phyloP scores from a whole-genome alignment of 257 asterid genomes.

The Jacaranda mimosifolia region DNA sequence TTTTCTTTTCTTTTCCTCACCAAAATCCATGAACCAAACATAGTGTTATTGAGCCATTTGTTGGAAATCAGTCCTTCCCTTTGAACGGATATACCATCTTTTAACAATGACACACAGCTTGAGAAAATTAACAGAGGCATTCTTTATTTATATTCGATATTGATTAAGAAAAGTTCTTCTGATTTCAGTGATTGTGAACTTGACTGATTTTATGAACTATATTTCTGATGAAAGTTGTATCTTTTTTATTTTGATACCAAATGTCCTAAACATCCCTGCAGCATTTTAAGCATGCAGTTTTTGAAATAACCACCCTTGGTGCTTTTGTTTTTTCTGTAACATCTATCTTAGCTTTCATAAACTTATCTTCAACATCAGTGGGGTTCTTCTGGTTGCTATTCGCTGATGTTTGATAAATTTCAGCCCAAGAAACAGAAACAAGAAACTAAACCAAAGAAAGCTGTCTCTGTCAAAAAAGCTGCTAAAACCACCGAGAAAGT shows the following conservation, averaged over 20 bases:
- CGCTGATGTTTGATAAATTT: constrained; percentile 24
- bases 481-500: constrained; percentile 44
- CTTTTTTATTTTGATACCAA: constrained; percentile 4
- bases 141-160: background rate
- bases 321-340: background rate
- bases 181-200: background rate
- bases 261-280: constrained; percentile 1
- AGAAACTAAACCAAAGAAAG: constrained; percentile 46
- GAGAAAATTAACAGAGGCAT: background rate
- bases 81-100: constrained; percentile 18
- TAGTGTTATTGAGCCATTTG: constrained; percentile 27
- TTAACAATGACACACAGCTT: background rate
- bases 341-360: constrained; percentile 3
- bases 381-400: constrained; percentile 26
- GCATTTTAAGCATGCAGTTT: constrained; percentile 14
- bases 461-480: constrained; percentile 40
- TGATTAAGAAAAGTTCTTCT: background rate
- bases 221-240: background rate
- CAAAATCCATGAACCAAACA: too few relatives aligned
- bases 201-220: background rate
- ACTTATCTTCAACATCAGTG: background rate
- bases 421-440: constrained; percentile 58
- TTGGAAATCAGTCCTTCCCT: constrained; percentile 23
- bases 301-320: background rate
- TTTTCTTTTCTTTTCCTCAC: too few relatives aligned